Evolutionary conservation across 768 basidiomycete genomes (phyloP), one percentile per base, ranked within the genome.

Genomic region (Macrolepiota fuliginosa): DNA sequence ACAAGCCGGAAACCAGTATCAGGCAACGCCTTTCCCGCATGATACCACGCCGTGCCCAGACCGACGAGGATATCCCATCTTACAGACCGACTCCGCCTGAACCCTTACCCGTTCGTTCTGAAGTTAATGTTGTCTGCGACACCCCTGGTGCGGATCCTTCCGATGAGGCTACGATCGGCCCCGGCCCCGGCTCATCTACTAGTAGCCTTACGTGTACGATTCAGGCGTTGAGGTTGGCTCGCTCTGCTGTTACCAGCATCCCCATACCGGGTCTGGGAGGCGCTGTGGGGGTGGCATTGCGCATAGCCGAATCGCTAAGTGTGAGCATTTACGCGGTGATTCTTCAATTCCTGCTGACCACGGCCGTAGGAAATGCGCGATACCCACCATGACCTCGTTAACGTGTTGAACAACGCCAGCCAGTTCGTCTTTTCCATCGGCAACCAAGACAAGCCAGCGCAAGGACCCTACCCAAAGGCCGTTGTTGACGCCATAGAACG

Each of bases 221-320:
- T 17, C 59, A 61, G 35, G 32, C 42, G 27, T 24, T 61, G 10
- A 42, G 32, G 25, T 11, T 46, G 3, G 59, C 52, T 3, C 42
- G 39, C 15, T 2, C 52, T 7, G 24, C 52, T 24, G 59, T 36
- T 36, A 12, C 59, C 12, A 29, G 42, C 5, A 13, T 54, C 10
- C 40, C 52, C 5, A 11, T 54, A 12, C 59, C 59, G 6, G 59
- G 59, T n/a, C 52, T 61, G 13, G n/a, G 36, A 25, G 40, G 29
- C 13, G 59, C 27, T 10, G 53, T 61, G 32, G 51, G 39, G 46
- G 27, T 53, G 2, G 51, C 52, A 3, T 36, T 61, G 32, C 51
- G 40, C 10, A 45, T 61, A 53, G 50, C 59, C 1, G 52, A 61
- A 37, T 29, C 42, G 17, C 15, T 61, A 27, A 46, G 6, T 37